Evolutionary conservation across 106 monocot species (phyloP).

Genomic region (Phalaenopsis equestris): DNA sequence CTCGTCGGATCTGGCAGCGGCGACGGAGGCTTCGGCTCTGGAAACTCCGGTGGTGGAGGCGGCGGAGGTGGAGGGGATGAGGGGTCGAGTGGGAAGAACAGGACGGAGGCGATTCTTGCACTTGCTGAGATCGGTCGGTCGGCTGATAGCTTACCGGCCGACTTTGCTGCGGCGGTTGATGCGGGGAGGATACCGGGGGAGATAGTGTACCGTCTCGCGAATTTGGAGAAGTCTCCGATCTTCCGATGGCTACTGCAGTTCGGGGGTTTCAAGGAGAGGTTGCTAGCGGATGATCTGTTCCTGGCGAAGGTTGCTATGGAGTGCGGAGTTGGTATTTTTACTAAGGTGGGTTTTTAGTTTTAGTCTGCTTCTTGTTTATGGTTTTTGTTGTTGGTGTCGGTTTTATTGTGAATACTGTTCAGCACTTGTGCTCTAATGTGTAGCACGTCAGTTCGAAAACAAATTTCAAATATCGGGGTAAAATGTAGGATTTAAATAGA

Average conservation of each 20-base stretch:
- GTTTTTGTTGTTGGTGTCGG: not conserved
- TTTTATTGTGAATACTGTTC: not conserved
- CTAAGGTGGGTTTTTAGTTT: slow-evolving; percentile 36
- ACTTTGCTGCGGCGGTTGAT: slow-evolving; percentile 51
- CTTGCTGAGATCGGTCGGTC: slow-evolving; percentile 45
- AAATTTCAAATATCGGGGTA: no score
- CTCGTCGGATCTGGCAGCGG: slow-evolving; percentile 16
- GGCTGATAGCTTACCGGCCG: slow-evolving; percentile 53
- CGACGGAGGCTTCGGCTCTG: slow-evolving; percentile 5
- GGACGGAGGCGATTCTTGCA: slow-evolving; percentile 42
- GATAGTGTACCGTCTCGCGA: slow-evolving; percentile 43
- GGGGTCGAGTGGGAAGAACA: slow-evolving; percentile 33
- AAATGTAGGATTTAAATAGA: no score
- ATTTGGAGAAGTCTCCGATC: slow-evolving; percentile 50
- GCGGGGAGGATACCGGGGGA: slow-evolving; percentile 45
- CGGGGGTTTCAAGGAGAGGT: slow-evolving; percentile 71
- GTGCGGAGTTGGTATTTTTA: slow-evolving; percentile 80
- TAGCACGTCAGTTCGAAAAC: no score
- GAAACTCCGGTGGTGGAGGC: slow-evolving; percentile 18
- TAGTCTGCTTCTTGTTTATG: not conserved
- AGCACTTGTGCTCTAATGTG: no score
- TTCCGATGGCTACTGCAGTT: slow-evolving; percentile 73
- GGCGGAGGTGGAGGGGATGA: slow-evolving; percentile 25
- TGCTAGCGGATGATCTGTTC: slow-evolving; percentile 80
- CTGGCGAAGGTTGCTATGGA: slow-evolving; percentile 76